These are phyloP conservation scores for Venturia carpophila DNA, from an alignment of 2,329 filamentous ascomycete species.

Conservation along the genomic window DNA sequence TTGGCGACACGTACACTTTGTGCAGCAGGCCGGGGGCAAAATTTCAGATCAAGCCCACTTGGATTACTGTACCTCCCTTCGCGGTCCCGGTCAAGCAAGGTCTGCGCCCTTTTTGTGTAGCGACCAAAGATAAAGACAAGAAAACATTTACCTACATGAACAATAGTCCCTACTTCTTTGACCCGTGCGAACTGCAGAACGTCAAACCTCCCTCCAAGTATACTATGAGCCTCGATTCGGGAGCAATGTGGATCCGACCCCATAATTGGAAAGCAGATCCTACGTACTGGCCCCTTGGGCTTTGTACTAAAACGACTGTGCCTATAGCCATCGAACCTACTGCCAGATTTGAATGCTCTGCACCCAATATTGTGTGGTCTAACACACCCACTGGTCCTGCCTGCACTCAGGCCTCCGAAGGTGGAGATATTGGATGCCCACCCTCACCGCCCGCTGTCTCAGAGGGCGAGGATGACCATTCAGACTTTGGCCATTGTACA, in stretches of 20 bases:
- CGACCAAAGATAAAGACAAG: not conserved
- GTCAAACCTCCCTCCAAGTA: not conserved
- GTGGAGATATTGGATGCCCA: not conserved
- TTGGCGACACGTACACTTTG: not conserved
- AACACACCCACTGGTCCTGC: not conserved
- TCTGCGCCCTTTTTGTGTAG: not conserved
- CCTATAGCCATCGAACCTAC: not conserved
- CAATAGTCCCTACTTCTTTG: not conserved
- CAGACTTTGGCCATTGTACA: not conserved
- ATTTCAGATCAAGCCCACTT: not conserved
- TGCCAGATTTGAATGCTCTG: not conserved
- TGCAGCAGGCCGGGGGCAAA: not conserved
- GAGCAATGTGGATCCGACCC: not conserved
- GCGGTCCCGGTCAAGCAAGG: not conserved
- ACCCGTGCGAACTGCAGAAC: not conserved
- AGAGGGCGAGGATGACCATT: not conserved
- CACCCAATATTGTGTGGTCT: not conserved
- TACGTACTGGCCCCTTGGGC: not conserved
- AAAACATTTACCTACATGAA: not conserved
- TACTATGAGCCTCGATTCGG: not conserved
- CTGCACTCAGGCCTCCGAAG: not conserved
- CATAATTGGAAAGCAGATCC: not conserved
- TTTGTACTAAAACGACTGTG: not conserved
- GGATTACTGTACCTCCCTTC: not conserved
- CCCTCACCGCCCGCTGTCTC: not conserved